Evolutionary conservation across 148 eudicot species (phyloP), one percentile per base, ranked within the genome.

Genomic region (Chenopodium album): DNA sequence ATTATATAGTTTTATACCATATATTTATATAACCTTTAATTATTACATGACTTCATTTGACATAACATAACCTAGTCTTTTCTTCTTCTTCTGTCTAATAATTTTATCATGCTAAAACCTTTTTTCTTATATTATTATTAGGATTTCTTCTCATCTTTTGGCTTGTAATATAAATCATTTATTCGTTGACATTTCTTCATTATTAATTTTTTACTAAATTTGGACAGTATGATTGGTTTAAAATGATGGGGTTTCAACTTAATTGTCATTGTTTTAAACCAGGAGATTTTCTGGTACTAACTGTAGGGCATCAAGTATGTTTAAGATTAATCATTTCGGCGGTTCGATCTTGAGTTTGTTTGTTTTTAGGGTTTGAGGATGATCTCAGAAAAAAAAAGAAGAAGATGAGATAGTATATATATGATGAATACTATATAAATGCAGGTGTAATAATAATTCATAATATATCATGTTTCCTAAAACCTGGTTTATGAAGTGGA

Each of bases 391-490:
- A 9, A 22, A 3, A 20, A 72, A 23, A 23, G 23, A 6, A 31
- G 41, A 50, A 37, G 48, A 48, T 48, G 52, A 64, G 10, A 9
- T 3, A 64, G 28, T 65, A n/a, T 59, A 17, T 9, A 29, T 9
- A 29, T 29, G 71, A 26, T 29, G 1, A 9, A 4, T 29, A 14
- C 34, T 28, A 22, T 34, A 34, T 37, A 63, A 74, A 73, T 65
- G 78, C 82, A 83, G 47, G 79, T 83, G 75, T 56, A 72, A 85
- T 56, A 72, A 85, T 81, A 46, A 78, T 78, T 66, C 65, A 66
- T 14, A 73, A 81, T 65, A 81, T 78, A 65, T 78, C 31, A 68
- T 81, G 87, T 85, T 85, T 81, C 83, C 80, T 76, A 80, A 69
- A 69, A 47, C 26, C 16, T 69, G n/a, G 22, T 37, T 59, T 85